phyloP scores from a whole-genome alignment of 768 basidiomycete species.

The Podaxis sp. region DNA sequence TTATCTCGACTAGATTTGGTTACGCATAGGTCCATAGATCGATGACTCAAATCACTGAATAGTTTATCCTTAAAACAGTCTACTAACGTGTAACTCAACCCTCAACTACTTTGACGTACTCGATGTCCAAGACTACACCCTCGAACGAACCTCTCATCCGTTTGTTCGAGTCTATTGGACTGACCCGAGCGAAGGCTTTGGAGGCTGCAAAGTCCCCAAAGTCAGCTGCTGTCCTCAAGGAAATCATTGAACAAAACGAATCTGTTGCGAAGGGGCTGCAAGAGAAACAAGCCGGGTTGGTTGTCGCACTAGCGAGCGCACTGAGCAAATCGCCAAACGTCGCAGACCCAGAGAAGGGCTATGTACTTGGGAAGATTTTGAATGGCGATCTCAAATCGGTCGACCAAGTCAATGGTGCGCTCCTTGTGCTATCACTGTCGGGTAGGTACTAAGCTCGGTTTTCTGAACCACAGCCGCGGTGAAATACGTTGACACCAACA shows the following conservation, averaged over 20 bases:
- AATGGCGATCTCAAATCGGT: constrained; percentile 71
- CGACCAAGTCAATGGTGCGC: constrained; percentile 86
- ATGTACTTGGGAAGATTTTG: constrained; percentile 67
- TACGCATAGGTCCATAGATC: constrained; percentile 8
- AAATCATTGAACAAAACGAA: constrained; percentile 60
- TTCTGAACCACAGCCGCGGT: constrained; percentile 55
- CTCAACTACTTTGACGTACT: neutral
- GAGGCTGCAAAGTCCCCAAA: constrained; percentile 84
- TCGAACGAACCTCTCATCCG: constrained; percentile 25
- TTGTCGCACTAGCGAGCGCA: constrained; percentile 65
- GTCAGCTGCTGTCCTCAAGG: constrained; percentile 66
- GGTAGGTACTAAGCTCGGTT: neutral
- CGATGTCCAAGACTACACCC: constrained; percentile 5
- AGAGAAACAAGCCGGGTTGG: constrained; percentile 74
- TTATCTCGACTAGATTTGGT: constrained; percentile 19
- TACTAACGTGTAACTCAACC: neutral
- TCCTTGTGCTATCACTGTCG: neutral
- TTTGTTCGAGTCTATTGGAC: constrained; percentile 76
- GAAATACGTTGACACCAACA: constrained; percentile 68
- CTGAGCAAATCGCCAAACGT: constrained; percentile 55
- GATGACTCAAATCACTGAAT: constrained; percentile 8
- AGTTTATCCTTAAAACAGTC: neutral
- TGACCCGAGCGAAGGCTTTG: constrained; percentile 72
- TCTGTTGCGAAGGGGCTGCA: constrained; percentile 53
- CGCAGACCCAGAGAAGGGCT: constrained; percentile 53